phyloP scores from a whole-genome alignment of 495 filamentous ascomycete genomes.

The Entonaema liquescens region DNA sequence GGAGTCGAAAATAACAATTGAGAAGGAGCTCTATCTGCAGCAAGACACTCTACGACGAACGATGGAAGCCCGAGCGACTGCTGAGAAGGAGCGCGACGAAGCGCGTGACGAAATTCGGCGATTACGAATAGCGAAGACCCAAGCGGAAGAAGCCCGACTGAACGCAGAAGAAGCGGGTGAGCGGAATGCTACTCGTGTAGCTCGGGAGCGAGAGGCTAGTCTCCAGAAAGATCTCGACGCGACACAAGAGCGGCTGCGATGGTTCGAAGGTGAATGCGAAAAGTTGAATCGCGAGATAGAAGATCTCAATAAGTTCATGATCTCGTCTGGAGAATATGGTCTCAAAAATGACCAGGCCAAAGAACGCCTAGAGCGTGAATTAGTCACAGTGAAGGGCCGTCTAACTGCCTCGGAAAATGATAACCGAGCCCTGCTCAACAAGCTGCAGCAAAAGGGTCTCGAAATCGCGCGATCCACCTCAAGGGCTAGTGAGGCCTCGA shows the following conservation, averaged over 20 bases:
- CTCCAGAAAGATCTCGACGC: constrained; percentile 81
- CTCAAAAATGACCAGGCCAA: constrained; percentile 91
- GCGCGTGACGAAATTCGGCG: constrained; percentile 84
- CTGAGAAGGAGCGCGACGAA: constrained; percentile 88
- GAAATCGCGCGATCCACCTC: constrained; percentile 94
- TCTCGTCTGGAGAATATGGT: constrained; percentile 87
- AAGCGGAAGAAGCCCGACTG: constrained; percentile 83
- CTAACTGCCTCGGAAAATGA: constrained; percentile 95
- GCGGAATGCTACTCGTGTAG: constrained; percentile 76
- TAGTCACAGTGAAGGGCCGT: constrained; percentile 91
- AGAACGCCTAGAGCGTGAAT: constrained; percentile 88
- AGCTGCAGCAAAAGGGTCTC: constrained; percentile 96
- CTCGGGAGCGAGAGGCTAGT: constrained; percentile 81
- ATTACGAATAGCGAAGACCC: constrained; percentile 81
- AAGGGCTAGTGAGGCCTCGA: constrained; percentile 82
- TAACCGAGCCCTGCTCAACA: constrained; percentile 93
- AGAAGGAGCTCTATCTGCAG: constrained; percentile 98
- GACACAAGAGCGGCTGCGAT: constrained; percentile 72
- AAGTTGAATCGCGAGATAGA: constrained; percentile 79
- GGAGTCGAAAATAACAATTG: constrained; percentile 94
- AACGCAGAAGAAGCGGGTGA: constrained; percentile 84
- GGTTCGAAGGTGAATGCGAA: constrained; percentile 77
- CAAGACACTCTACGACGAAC: constrained; percentile 92
- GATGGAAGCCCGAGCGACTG: constrained; percentile 77
- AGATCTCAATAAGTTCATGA: constrained; percentile 80